Base-by-base conservation (phyloP, 352 stramenopile species). In the Pythium periplocum region DNA sequence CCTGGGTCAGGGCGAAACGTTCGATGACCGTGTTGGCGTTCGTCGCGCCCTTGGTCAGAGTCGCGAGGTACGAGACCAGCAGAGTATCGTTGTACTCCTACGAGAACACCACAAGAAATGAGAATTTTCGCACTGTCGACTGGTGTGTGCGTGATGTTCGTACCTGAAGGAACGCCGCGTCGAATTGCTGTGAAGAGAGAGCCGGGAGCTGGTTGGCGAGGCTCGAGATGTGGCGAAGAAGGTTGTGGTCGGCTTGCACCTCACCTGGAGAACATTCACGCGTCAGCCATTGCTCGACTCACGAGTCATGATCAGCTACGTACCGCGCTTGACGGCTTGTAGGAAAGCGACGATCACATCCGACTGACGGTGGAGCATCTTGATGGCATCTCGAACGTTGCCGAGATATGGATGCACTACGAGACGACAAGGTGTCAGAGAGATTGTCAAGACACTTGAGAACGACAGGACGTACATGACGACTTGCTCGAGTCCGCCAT, bases 201-300 rank as follows among this genome's bases (percentile, higher is more conserved):
- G 77, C 78, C 12, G 86, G 86, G 9, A 95, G 68, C 48, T 93
- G 77, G 57, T 94, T 89, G 60, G 81, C 93, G 36, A 92, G 81
- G 43, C 80, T 92, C 55, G 83, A 91, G 51, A 95, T 87, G 51
- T 95, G 83, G 36, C 83, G 86, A 12, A 94, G 64, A 40, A 95
- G 48, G 33, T 79, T 86, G 52, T 92, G 75, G 50, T 95, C 76
- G n/a, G 87, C 62, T 11, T 79, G 75, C 1, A 85, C 69, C 17
- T 93, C 68, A 33, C 74, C 78, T 82, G 44, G 1, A 26, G 17
- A 26, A 26, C 17, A 26, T 26, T 26, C 17, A 26, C 17, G 0
- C 17, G 17, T 26, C 17, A 26, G 17, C 17, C 17, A 26, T 26
- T 26, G 17, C 17, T 26, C 17, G 17, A 26, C 17, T 26, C 17